Conservation (phyloP, 306 rosid species). For the Prunus salicina region DNA sequence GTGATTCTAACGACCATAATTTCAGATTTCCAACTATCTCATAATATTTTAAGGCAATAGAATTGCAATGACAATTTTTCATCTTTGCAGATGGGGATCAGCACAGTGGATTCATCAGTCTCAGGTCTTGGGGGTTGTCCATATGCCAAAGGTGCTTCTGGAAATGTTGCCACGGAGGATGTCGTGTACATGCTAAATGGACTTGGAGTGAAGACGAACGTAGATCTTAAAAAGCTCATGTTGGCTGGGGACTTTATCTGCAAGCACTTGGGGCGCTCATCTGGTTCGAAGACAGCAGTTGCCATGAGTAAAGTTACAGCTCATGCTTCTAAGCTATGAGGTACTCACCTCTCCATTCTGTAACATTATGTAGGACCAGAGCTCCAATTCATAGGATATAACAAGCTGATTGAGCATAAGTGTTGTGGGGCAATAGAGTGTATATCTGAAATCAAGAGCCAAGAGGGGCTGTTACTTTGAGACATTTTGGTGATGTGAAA, state of each 20-base stretch:
- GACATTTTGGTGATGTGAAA: not conserved
- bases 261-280: slow-evolving; percentile 68
- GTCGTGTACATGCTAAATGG: slow-evolving; percentile 89
- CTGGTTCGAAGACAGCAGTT: slow-evolving; percentile 73
- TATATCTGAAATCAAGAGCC: not conserved
- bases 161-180: slow-evolving; percentile 93
- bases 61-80: slow-evolving; percentile 3
- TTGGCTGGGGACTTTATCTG: slow-evolving; percentile 81
- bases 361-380: not conserved
- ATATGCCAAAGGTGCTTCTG: slow-evolving; percentile 90
- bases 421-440: too few relatives aligned
- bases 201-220: slow-evolving; percentile 66
- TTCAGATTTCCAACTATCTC: not conserved
- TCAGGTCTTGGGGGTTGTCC: slow-evolving; percentile 99
- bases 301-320: slow-evolving; percentile 58
- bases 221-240: slow-evolving; percentile 69
- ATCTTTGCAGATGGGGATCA: slow-evolving; percentile 56
- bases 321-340: slow-evolving; percentile 64
- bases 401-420: not conserved
- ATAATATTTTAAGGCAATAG: not conserved
- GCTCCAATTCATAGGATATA: not conserved
- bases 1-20: too few relatives aligned
- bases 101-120: slow-evolving; percentile 79
- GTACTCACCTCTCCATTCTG: not conserved
- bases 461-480: not conserved